Conservation (phyloP, 129 eudicot genomes). For the Sambucus nigra region DNA sequence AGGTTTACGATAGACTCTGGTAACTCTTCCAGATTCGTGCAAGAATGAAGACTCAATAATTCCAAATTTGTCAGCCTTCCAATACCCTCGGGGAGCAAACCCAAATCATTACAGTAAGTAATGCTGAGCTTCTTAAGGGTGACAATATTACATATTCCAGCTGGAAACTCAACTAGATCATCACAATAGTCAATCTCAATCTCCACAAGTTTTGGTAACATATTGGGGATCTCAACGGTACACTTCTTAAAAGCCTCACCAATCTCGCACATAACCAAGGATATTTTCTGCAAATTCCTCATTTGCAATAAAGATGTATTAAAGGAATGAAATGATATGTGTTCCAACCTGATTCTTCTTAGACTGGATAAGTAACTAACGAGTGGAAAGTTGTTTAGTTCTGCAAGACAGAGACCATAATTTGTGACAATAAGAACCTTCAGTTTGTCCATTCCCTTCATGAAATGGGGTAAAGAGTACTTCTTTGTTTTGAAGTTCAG, state of each 20-base stretch:
- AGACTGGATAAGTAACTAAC: constrained; percentile 16
- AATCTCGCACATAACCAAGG: constrained; percentile 23
- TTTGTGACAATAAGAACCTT: constrained; percentile 37
- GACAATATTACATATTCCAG: neutral
- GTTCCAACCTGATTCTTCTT: constrained; percentile 29
- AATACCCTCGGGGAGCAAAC: neutral
- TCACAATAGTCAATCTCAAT: constrained; percentile 12
- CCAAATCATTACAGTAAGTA: constrained; percentile 10
- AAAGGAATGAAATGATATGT: constrained; percentile 27
- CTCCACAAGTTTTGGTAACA: constrained; percentile 14
- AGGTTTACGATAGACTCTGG: neutral
- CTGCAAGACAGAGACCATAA: constrained; percentile 24
- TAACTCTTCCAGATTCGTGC: neutral
- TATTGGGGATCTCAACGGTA: neutral
- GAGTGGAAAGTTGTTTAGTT: constrained; percentile 10
- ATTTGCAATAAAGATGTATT: constrained; percentile 13
- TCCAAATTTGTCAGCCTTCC: constrained; percentile 1
- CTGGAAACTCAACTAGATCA: constrained; percentile 11
- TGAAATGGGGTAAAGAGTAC: constrained; percentile 30
- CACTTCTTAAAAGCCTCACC: constrained; percentile 7
- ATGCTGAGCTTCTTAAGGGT: constrained; percentile 15
- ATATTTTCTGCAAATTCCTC: constrained; percentile 32
- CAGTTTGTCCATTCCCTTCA: constrained; percentile 16
- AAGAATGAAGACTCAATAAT: neutral
- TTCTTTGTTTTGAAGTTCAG: constrained; percentile 23